A percentile compares a stretch with the other conserved stretches of the same genome.
These are phyloP conservation scores for Hymenoscyphus linearis DNA, from an alignment of 2,329 filamentous ascomycete species.

Conservation along the genomic window DNA sequence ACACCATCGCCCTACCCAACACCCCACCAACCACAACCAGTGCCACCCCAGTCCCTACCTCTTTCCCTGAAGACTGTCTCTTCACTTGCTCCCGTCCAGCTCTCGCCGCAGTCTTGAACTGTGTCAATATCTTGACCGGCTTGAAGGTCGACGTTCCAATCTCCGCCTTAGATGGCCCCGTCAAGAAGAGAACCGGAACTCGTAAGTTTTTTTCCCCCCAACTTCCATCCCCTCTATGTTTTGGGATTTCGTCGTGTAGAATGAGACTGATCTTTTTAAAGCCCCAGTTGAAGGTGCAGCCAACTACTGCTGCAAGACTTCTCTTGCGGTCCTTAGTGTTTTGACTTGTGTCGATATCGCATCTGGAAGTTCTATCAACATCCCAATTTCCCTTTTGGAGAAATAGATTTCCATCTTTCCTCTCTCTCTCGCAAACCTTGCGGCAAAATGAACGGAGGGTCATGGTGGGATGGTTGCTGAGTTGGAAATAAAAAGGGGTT, in stretches of 20 bases:
- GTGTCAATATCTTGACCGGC: conserved; percentile 1
- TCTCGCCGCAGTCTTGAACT: conserved; percentile 1
- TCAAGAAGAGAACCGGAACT: background rate
- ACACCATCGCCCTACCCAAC: background rate
- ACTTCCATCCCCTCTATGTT: no score
- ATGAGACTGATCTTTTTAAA: background rate
- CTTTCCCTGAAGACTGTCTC: background rate
- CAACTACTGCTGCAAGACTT: conserved; percentile 7
- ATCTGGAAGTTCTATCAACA: background rate
- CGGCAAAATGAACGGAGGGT: background rate
- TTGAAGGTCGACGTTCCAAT: background rate
- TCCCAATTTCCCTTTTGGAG: conserved; percentile 2
- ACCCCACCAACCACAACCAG: background rate
- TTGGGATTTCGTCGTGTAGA: background rate
- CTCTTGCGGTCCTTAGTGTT: background rate
- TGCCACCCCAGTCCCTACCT: conserved; percentile 1
- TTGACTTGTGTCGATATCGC: conserved; percentile 5
- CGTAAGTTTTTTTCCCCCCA: background rate
- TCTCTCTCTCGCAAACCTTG: background rate
- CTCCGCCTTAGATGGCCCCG: background rate
- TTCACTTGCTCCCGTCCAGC: conserved; percentile 5
- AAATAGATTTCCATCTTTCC: background rate
- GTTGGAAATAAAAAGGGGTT: background rate
- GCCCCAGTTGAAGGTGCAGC: background rate
- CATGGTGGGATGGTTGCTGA: background rate